Conservation (phyloP, 805 yeast species). For the Candida boleticola region DNA sequence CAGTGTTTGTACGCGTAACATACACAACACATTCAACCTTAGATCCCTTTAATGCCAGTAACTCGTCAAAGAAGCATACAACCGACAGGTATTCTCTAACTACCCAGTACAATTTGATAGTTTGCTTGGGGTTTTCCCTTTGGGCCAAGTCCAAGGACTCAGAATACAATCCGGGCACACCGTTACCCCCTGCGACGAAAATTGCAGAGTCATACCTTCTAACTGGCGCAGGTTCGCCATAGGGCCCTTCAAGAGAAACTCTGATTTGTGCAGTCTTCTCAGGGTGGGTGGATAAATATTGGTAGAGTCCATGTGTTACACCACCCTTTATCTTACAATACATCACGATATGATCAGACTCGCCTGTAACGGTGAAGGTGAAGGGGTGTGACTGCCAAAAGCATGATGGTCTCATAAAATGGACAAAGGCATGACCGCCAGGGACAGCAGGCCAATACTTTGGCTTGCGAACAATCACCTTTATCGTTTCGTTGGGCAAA, state of each 20-base stretch:
- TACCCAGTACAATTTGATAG: conserved; percentile 56
- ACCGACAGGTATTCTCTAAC: conserved; percentile 48
- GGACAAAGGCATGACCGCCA: conserved; percentile 63
- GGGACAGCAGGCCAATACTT: conserved; percentile 54
- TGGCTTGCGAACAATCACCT: conserved; percentile 51
- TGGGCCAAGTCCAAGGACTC: conserved; percentile 24
- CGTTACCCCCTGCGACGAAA: conserved; percentile 41
- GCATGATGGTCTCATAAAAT: conserved; percentile 41
- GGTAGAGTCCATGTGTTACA: conserved; percentile 22
- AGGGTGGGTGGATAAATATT: conserved; percentile 19
- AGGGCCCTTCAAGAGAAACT: conserved; percentile 39
- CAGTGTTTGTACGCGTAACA: no score
- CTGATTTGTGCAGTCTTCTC: conserved; percentile 18
- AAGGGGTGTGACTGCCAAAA: conserved; percentile 74
- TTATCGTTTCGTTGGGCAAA: conserved; percentile 45
- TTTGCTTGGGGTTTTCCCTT: conserved; percentile 9
- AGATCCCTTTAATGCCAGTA: conserved; percentile 12
- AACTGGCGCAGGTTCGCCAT: conserved; percentile 36
- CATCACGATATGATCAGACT: conserved; percentile 22
- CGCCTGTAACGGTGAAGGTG: conserved; percentile 33
- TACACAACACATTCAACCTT: conserved; percentile 15
- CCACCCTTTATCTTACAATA: conserved; percentile 36
- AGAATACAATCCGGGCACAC: conserved; percentile 40
- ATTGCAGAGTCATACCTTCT: conserved; percentile 24
- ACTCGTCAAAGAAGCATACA: conserved; percentile 41